phyloP scores from a whole-genome alignment of 2,329 filamentous ascomycete species.

The Arachnopeziza araneosa region DNA sequence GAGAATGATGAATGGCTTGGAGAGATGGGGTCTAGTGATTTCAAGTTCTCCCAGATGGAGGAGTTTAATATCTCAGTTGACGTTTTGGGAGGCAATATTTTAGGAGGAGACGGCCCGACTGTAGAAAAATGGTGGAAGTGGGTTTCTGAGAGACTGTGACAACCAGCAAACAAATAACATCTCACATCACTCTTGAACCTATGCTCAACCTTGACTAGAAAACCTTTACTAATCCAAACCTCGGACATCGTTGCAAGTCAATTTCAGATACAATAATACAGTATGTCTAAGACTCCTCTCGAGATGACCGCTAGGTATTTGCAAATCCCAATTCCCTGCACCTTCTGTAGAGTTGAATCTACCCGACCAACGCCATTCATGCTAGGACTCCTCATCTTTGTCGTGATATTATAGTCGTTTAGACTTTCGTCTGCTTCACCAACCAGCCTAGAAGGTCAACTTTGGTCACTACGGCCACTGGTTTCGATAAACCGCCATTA shows the following conservation, averaged over 20 bases:
- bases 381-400: background rate
- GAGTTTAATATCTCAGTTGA: conserved; percentile 77
- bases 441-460: conserved; percentile 92
- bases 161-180: background rate
- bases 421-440: conserved; percentile 55
- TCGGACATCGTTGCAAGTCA: too few relatives aligned
- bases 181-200: too few relatives aligned
- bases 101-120: conserved; percentile 56
- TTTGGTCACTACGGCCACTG: conserved; percentile 89
- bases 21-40: conserved; percentile 69
- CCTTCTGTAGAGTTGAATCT: background rate
- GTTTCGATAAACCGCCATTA: conserved; percentile 55
- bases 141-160: conserved; percentile 70
- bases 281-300: background rate
- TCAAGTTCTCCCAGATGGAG: conserved; percentile 75
- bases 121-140: conserved; percentile 86
- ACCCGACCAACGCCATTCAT: background rate
- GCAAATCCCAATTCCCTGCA: background rate
- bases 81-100: conserved; percentile 69
- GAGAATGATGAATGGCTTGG: conserved; percentile 84
- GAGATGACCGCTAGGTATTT: background rate
- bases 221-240: too few relatives aligned
- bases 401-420: background rate
- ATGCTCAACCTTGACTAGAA: too few relatives aligned
- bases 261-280: background rate